Percentiles rank a stretch among this genome's conserved stretches.
Evolutionary conservation across 179 eudicot genomes (phyloP).

Genomic region (Gypsophila paniculata): DNA sequence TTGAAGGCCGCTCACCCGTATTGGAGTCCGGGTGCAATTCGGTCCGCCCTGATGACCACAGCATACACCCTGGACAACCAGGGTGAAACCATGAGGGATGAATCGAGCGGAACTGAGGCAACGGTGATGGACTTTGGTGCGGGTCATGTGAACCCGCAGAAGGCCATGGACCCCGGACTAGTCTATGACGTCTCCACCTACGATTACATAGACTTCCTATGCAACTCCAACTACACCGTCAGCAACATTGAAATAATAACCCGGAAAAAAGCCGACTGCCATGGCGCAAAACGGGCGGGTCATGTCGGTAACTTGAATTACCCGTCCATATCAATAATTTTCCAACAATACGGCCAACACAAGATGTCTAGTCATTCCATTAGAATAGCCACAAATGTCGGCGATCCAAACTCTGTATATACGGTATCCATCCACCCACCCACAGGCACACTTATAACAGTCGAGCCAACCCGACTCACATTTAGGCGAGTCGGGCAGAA

Average conservation of each 20-base stretch:
- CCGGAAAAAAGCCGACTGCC: constrained; percentile 55
- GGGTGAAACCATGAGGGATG: constrained; percentile 57
- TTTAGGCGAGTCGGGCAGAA: constrained; percentile 75
- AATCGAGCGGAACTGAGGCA: constrained; percentile 59
- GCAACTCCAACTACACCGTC: constrained; percentile 66
- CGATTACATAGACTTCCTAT: constrained; percentile 74
- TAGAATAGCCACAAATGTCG: constrained; percentile 73
- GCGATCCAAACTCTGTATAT: constrained; percentile 59
- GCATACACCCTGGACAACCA: constrained; percentile 59
- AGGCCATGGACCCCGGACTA: constrained; percentile 85
- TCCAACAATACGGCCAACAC: constrained; percentile 64
- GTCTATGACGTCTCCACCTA: constrained; percentile 60
- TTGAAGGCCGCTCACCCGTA: constrained; percentile 84
- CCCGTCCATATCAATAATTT: constrained; percentile 67
- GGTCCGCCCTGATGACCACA: constrained; percentile 80
- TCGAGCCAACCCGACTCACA: constrained; percentile 49
- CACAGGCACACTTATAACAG: constrained; percentile 47
- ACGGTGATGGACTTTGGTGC: constrained; percentile 88
- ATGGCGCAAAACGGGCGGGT: constrained; percentile 58
- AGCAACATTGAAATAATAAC: constrained; percentile 59
- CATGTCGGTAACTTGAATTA: constrained; percentile 81
- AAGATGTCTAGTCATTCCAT: constrained; percentile 75
- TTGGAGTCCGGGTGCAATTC: constrained; percentile 85
- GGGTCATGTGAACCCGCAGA: constrained; percentile 83
- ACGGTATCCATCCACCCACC: constrained; percentile 49